These are phyloP conservation scores for Vanderwaltozyma yarrowii DNA, from an alignment of 805 yeast genomes.

Conservation along the genomic window DNA sequence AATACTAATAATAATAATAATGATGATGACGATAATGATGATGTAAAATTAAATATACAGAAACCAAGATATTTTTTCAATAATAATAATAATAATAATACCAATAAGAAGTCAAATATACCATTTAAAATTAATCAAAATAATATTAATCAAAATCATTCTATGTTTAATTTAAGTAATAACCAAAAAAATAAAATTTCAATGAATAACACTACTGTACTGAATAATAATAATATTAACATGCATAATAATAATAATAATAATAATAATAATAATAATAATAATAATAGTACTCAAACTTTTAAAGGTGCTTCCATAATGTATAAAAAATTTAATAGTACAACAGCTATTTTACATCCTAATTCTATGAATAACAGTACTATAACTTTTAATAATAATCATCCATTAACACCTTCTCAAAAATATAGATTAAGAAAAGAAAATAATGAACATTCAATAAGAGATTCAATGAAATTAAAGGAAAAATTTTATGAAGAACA, in stretches of 20 bases:
- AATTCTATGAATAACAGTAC: too few relatives aligned
- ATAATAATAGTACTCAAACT: too few relatives aligned
- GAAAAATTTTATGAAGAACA: conserved; percentile 33
- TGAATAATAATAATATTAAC: too few relatives aligned
- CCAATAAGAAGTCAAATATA: too few relatives aligned
- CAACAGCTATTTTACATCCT: conserved; percentile 7
- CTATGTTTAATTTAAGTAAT: too few relatives aligned
- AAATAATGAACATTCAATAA: conserved; percentile 27
- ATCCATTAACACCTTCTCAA: conserved; percentile 33
- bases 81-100: background rate
- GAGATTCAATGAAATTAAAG: conserved; percentile 26
- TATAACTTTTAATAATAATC: conserved; percentile 1
- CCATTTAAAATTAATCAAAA: too few relatives aligned
- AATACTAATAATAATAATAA: too few relatives aligned
- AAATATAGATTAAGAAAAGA: conserved; percentile 32
- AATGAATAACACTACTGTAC: too few relatives aligned
- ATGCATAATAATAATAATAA: background rate
- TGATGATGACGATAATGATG: conserved; percentile 6
- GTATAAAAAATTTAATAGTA: conserved; percentile 5
- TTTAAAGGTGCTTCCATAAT: too few relatives aligned
- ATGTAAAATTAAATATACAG: conserved; percentile 1
- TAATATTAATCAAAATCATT: too few relatives aligned
- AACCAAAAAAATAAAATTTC: too few relatives aligned
- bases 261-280: background rate
- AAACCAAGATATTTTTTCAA: conserved; percentile 3